A percentile compares a stretch with the other conserved stretches of the same genome.
phyloP scores from a whole-genome alignment of 176 grass and related monocot genomes.

The Melocanna baccifera region DNA sequence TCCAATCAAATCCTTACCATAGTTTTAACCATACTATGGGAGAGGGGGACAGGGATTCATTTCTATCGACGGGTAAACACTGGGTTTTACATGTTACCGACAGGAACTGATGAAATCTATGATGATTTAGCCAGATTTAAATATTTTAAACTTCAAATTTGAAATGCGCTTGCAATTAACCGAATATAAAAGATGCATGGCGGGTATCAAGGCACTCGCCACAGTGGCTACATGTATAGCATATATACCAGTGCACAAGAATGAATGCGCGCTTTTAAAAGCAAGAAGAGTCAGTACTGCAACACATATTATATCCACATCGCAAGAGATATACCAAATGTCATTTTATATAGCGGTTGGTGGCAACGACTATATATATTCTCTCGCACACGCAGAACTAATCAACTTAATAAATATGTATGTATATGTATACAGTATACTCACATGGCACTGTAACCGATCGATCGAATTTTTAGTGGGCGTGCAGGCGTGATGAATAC shows the following conservation, averaged over 20 bases:
- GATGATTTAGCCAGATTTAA: not conserved
- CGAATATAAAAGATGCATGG: not conserved
- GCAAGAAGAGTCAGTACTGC: not conserved
- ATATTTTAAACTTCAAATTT: not conserved
- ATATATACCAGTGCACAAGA: not conserved
- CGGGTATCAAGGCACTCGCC: not conserved
- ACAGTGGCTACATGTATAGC: not conserved
- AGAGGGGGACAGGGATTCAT: not conserved
- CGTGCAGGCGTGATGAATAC: not conserved
- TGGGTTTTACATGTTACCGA: not conserved
- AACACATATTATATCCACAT: not conserved
- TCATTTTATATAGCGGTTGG: conserved; percentile 11
- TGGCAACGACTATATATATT: conserved; percentile 15
- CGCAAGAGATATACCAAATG: not conserved
- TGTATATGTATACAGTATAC: not conserved
- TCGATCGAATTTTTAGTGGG: not conserved
- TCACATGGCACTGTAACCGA: not conserved
- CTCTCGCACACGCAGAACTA: not conserved
- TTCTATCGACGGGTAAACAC: not conserved
- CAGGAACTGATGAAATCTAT: not conserved
- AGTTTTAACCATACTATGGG: not conserved
- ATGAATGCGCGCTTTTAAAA: not conserved
- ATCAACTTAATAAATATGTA: not conserved
- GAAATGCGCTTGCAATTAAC: not conserved
- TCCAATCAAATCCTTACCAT: not conserved